Percentiles rank a stretch among this genome's conserved stretches.
phyloP scores from a whole-genome alignment of 495 filamentous ascomycete species.

The Aspergillus leporis region DNA sequence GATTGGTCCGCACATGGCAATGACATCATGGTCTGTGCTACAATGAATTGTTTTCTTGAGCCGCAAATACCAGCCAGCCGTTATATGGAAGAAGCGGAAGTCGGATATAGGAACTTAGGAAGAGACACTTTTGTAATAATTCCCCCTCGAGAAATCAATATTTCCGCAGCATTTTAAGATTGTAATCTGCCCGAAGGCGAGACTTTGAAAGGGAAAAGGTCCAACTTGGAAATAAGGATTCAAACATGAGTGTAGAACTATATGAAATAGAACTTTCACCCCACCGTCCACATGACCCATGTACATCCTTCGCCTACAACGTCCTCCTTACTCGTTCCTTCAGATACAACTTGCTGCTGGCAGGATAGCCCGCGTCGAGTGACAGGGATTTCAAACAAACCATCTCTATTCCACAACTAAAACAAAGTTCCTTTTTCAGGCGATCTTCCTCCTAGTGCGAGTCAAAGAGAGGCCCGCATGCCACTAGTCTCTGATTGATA shows the following conservation, averaged over 20 bases:
- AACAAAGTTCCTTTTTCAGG: conserved; percentile 51
- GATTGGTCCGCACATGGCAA: background rate
- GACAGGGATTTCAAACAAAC: conserved; percentile 29
- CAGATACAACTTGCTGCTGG: conserved; percentile 19
- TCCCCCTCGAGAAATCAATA: background rate
- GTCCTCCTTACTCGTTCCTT: conserved; percentile 10
- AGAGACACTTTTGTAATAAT: background rate
- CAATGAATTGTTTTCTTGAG: background rate
- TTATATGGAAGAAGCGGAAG: conserved; percentile 5
- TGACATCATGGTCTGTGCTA: conserved; percentile 7
- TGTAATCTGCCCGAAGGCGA: conserved; percentile 7
- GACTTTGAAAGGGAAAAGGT: conserved; percentile 13
- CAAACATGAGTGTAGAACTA: conserved; percentile 31
- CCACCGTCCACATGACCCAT: conserved; percentile 25
- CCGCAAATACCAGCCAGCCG: background rate
- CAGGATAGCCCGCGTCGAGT: conserved; percentile 16
- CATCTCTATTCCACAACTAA: conserved; percentile 51
- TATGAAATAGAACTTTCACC: conserved; percentile 32
- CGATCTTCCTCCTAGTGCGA: conserved; percentile 49
- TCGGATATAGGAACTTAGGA: conserved; percentile 6
- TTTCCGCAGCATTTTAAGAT: conserved; percentile 13
- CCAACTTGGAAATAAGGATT: conserved; percentile 25
- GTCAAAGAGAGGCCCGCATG: conserved; percentile 48
- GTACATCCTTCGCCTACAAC: conserved; percentile 23
- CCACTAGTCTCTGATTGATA: conserved; percentile 46